Evolutionary conservation across 495 filamentous ascomycete genomes (phyloP).

Genomic region (Evernia prunastri): DNA sequence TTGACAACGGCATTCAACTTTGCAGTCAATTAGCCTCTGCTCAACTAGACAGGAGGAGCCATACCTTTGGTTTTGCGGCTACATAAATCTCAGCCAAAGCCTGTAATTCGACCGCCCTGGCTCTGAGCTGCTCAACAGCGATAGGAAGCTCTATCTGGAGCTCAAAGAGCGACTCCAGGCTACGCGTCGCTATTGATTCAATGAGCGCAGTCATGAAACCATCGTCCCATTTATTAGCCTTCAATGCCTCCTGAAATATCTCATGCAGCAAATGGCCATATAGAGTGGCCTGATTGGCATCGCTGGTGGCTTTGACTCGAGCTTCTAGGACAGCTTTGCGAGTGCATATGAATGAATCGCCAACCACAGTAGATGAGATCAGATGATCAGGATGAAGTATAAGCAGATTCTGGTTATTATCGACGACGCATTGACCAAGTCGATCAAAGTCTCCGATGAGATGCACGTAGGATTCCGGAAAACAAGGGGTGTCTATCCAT

Average conservation of each 20-base stretch:
- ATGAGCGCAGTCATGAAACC: conserved; percentile 58
- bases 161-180: conserved; percentile 79
- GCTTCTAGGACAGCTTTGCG: conserved; percentile 89
- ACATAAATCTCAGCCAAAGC: conserved; percentile 82
- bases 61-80: conserved; percentile 61
- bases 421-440: conserved; percentile 60
- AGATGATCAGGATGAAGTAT: conserved; percentile 95
- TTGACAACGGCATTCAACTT: conserved; percentile 67
- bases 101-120: conserved; percentile 70
- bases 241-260: conserved; percentile 84
- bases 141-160: conserved; percentile 67
- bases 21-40: conserved; percentile 22
- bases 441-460: conserved; percentile 71
- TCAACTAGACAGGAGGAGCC: neutral
- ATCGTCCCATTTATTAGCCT: conserved; percentile 73
- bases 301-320: conserved; percentile 78
- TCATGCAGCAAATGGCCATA: conserved; percentile 93
- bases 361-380: conserved; percentile 86
- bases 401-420: conserved; percentile 74
- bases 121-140: conserved; percentile 67
- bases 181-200: conserved; percentile 54
- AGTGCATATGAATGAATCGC: conserved; percentile 83
- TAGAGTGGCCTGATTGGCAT: conserved; percentile 66
- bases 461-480: conserved; percentile 69
- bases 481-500: conserved; percentile 75